These are phyloP conservation scores for Anisodus tanguticus DNA, from an alignment of 257 asterid genomes.

Conservation along the genomic window DNA sequence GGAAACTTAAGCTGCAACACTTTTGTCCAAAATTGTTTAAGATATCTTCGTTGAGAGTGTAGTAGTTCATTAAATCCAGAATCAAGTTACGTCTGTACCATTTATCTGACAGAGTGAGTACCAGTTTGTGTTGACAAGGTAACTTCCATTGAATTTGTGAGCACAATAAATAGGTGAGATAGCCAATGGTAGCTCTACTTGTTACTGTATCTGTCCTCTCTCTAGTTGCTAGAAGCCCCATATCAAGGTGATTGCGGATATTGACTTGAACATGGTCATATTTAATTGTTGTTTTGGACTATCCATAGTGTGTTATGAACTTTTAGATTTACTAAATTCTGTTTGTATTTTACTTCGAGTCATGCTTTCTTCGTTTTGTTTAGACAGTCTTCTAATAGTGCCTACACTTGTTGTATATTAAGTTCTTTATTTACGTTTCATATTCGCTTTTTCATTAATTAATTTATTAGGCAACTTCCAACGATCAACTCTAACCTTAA, in stretches of 20 bases:
- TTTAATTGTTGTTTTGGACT: neutral
- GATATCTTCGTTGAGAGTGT: neutral
- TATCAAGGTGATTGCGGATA: neutral
- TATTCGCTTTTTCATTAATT: neutral
- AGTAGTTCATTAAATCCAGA: neutral
- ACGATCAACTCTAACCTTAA: neutral
- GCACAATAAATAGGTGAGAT: slow-evolving; percentile 10
- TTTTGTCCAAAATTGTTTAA: neutral
- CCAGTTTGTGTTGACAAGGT: neutral
- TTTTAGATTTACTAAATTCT: neutral
- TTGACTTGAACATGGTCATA: neutral
- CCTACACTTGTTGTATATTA: neutral
- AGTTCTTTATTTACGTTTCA: neutral
- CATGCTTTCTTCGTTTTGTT: neutral
- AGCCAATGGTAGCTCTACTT: neutral
- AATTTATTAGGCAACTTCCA: neutral
- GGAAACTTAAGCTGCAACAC: neutral
- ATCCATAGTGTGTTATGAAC: neutral
- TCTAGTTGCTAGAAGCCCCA: neutral
- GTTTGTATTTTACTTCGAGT: neutral
- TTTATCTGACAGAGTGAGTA: neutral
- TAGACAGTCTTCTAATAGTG: neutral
- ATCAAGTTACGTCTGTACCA: neutral
- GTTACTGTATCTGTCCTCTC: neutral
- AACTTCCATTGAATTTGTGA: neutral